Evolutionary conservation across 108 stramenopile genomes (phyloP), one percentile per base, ranked within the genome.

Genomic region (Aurantiochytrium sp.): DNA sequence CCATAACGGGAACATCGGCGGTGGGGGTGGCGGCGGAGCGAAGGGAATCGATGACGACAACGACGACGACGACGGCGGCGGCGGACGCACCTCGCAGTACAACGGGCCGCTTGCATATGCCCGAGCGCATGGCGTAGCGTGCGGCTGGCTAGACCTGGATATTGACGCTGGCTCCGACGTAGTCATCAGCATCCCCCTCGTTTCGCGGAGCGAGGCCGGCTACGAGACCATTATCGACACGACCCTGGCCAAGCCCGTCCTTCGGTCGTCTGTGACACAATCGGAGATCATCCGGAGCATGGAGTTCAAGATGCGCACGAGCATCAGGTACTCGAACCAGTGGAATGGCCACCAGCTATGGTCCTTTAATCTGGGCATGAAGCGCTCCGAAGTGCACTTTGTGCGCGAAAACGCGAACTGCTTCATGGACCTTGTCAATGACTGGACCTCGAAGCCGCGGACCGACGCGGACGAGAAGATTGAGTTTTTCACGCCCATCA

Each of bases 211-310:
- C 45, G 73, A 41, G 45, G 50, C 73, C 4, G 73, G 73, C 10
- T 81, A 81, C 45, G 45, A 81, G 32, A 81, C 73, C 6, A 48
- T 81, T 41, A 48, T 81, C 45, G 73, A 81, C 1, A 24, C 30
- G 17, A 81, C 39, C 15, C 21, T 81, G 73, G 32, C 6, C 0
- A 41, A 81, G 32, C 42, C 73, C 10, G 42, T 17, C 19, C 27
- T 81, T 12, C 73, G 45, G 24, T 81, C 73, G 19, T 81, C 73
- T 41, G 73, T 81, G 3, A 81, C 73, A 24, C 73, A 81, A 48
- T 81, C 73, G 8, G 42, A 48, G 27, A 81, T 81, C 1, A 6
- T 81, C 42, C 39, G 45, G 8, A 48, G 73, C 45, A 48, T 48
- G 39, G 73, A 81, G 73, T 81, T 30, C 45, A 48, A 48, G 42